phyloP scores from a whole-genome alignment of 306 rosid species.

The Potentilla sterilis region DNA sequence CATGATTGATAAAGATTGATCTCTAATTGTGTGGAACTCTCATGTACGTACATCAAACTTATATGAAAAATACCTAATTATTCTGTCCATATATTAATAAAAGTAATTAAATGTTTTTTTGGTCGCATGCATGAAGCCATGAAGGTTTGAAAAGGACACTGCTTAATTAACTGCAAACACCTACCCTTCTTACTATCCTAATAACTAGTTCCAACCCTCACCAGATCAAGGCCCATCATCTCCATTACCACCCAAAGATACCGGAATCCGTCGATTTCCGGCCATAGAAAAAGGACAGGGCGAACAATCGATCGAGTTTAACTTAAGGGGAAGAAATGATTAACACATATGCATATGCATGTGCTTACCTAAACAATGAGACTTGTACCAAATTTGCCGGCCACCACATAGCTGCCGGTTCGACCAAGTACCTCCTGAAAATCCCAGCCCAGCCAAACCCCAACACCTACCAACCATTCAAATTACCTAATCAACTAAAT shows the following conservation, averaged over 20 bases:
- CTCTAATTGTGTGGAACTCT: neutral
- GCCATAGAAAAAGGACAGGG: neutral
- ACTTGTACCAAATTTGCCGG: constrained; percentile 94
- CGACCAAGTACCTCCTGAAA: constrained; percentile 75
- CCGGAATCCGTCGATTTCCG: constrained; percentile 13
- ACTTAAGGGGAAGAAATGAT: neutral
- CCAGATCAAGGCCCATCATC: constrained; percentile 4
- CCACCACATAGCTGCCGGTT: constrained; percentile 99
- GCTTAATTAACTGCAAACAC: neutral
- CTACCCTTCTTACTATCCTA: neutral
- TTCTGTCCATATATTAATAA: neutral
- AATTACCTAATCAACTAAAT: neutral
- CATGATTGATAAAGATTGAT: neutral
- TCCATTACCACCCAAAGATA: neutral
- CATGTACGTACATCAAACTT: neutral
- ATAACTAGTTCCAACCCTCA: neutral
- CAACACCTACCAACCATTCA: constrained; percentile 61
- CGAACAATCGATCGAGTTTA: neutral
- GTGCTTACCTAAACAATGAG: constrained; percentile 78
- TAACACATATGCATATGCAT: neutral
- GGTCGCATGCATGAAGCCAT: neutral
- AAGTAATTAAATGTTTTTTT: neutral
- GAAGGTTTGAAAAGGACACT: neutral
- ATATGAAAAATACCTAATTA: neutral
- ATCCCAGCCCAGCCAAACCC: constrained; percentile 99